phyloP scores from a whole-genome alignment of 768 basidiomycete genomes.

The Dioszegia crocea region DNA sequence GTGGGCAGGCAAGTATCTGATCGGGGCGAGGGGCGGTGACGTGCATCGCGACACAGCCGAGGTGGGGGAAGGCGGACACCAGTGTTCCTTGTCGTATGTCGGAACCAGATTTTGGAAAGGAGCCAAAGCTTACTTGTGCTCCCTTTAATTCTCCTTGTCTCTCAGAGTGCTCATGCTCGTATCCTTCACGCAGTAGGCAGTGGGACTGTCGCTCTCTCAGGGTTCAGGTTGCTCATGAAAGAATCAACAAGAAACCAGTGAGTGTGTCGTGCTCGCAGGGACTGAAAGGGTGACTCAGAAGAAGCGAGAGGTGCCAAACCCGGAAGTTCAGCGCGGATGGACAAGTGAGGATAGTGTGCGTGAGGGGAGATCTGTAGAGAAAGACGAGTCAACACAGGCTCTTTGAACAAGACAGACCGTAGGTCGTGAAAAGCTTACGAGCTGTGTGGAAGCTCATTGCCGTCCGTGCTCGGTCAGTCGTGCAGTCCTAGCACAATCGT shows the following conservation, averaged over 20 bases:
- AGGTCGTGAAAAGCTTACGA: slow-evolving; percentile 8
- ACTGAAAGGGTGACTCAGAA: background rate
- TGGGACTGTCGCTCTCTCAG: background rate
- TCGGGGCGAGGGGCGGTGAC: slow-evolving; percentile 12
- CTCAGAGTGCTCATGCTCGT: background rate
- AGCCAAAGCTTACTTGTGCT: slow-evolving; percentile 4
- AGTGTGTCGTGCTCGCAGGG: background rate
- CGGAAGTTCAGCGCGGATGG: too few relatives aligned
- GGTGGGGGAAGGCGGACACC: slow-evolving; percentile 12
- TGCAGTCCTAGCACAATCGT: too few relatives aligned
- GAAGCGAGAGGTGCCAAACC: too few relatives aligned
- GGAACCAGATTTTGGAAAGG: background rate
- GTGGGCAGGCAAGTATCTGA: background rate
- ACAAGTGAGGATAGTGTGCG: background rate
- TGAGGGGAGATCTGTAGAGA: background rate
- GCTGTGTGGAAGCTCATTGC: background rate
- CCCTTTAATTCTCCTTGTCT: slow-evolving; percentile 4
- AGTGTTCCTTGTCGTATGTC: slow-evolving; percentile 10
- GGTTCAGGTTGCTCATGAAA: slow-evolving; percentile 1
- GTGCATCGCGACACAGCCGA: slow-evolving; percentile 9
- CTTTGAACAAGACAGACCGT: background rate
- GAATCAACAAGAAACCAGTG: background rate
- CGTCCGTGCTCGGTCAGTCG: background rate
- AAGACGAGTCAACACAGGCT: background rate
- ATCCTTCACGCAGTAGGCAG: background rate